phyloP scores from a whole-genome alignment of 345 rosid genomes.

The Acer yangbiense region DNA sequence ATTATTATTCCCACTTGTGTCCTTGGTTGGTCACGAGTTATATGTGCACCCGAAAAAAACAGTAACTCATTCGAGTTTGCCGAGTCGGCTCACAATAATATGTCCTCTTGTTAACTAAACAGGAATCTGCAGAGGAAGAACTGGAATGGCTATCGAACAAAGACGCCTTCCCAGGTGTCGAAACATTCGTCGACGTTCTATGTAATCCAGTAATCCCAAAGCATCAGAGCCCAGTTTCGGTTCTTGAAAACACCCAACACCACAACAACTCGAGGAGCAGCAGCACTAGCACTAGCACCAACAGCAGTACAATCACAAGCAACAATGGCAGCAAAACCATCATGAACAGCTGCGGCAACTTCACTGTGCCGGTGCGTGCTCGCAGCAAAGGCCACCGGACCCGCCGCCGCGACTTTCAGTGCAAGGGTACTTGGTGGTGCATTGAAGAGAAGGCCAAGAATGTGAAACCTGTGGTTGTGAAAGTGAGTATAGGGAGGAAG shows the following conservation, averaged over 20 bases:
- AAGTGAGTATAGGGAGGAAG: conserved; percentile 56
- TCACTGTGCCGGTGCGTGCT: conserved; percentile 52
- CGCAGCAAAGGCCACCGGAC: conserved; percentile 60
- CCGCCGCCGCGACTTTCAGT: conserved; percentile 37
- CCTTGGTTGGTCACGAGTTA: too few relatives aligned
- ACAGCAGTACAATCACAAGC: conserved; percentile 33
- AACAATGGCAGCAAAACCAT: conserved; percentile 20
- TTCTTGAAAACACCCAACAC: conserved; percentile 49
- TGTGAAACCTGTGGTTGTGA: conserved; percentile 15
- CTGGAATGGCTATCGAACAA: conserved; percentile 83
- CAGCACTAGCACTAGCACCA: conserved; percentile 28
- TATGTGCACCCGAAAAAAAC: neutral
- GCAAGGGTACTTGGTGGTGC: conserved; percentile 35
- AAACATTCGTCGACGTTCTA: conserved; percentile 48
- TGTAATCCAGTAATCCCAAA: conserved; percentile 31
- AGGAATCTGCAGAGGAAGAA: conserved; percentile 75
- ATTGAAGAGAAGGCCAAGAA: conserved; percentile 27
- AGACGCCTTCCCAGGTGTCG: conserved; percentile 72
- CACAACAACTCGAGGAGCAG: conserved; percentile 45
- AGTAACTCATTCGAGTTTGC: conserved; percentile 18
- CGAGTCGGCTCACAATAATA: neutral
- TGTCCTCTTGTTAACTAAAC: neutral
- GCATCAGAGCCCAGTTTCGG: conserved; percentile 65
- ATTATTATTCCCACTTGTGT: neutral
- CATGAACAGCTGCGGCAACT: conserved; percentile 44